Evolutionary conservation across 345 rosid species (phyloP).

Genomic region (Linum trigynum): DNA sequence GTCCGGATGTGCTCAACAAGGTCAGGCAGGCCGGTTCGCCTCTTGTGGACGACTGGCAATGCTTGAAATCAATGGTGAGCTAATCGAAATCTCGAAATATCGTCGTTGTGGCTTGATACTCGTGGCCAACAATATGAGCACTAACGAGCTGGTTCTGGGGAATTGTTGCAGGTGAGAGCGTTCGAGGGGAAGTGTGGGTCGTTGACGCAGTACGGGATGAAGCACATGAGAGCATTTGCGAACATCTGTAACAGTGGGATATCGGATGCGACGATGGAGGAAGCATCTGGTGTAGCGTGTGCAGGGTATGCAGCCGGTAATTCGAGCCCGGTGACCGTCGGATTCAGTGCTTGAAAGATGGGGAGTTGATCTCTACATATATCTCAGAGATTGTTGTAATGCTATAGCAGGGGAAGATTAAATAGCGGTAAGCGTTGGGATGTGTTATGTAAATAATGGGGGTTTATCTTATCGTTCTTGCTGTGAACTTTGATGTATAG

Average conservation of each 20-base stretch:
- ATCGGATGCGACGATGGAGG: conserved; percentile 43
- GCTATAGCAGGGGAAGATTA: no score
- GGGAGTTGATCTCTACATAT: neutral
- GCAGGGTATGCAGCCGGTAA: conserved; percentile 23
- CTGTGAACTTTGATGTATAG: no score
- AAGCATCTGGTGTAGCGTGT: conserved; percentile 51
- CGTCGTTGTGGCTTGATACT: no score
- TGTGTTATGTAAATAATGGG: no score
- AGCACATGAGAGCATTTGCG: conserved; percentile 90
- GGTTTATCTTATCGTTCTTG: no score
- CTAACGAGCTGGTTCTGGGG: no score
- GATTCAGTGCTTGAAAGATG: conserved; percentile 56
- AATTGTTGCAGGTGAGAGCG: neutral
- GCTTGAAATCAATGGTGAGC: conserved; percentile 78
- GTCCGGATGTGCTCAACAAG: conserved; percentile 26
- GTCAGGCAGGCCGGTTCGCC: conserved; percentile 49
- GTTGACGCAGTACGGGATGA: conserved; percentile 87
- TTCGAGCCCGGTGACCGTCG: conserved; percentile 39
- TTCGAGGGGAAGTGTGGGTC: conserved; percentile 75
- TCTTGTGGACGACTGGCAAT: conserved; percentile 72
- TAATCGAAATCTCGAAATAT: no score
- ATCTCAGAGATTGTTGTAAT: no score
- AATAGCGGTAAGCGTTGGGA: no score
- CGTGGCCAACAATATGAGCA: no score
- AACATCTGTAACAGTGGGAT: conserved; percentile 66